Evolutionary conservation across 2,329 filamentous ascomycete genomes (phyloP).

Genomic region (Talaromyces marneffei): DNA sequence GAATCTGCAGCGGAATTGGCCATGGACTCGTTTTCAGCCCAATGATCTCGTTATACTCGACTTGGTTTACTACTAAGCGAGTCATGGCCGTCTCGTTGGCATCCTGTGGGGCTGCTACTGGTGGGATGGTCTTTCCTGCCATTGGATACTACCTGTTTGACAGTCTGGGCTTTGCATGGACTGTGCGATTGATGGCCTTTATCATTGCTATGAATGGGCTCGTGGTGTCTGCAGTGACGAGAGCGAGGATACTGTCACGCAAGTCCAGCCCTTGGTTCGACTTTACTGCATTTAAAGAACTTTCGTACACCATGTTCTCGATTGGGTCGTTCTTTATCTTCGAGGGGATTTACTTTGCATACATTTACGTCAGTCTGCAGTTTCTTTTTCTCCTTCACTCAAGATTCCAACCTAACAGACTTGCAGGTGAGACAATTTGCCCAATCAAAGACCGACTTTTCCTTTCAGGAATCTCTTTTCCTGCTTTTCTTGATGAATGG

Average conservation of each 20-base stretch:
- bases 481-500: conserved; percentile 6
- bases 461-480: conserved; percentile 6
- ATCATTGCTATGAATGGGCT: background rate
- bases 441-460: background rate
- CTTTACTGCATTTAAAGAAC: background rate
- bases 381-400: background rate
- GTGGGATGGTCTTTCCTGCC: conserved; percentile 44
- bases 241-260: background rate
- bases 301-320: conserved; percentile 3
- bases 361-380: background rate
- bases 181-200: conserved; percentile 2
- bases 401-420: background rate
- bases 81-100: conserved; percentile 35
- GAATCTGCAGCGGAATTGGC: conserved; percentile 38
- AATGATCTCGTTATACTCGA: conserved; percentile 18
- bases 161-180: conserved; percentile 7
- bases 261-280: conserved; percentile 2
- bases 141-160: conserved; percentile 25
- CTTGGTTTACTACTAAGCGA: conserved; percentile 21
- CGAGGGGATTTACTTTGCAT: conserved; percentile 6
- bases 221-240: background rate
- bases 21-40: conserved; percentile 40
- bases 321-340: conserved; percentile 4
- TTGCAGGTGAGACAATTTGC: conserved; percentile 3
- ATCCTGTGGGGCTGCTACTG: conserved; percentile 33